Conservation (phyloP, 2,329 filamentous ascomycete species). For the Sarocladiaceae sp. region DNA sequence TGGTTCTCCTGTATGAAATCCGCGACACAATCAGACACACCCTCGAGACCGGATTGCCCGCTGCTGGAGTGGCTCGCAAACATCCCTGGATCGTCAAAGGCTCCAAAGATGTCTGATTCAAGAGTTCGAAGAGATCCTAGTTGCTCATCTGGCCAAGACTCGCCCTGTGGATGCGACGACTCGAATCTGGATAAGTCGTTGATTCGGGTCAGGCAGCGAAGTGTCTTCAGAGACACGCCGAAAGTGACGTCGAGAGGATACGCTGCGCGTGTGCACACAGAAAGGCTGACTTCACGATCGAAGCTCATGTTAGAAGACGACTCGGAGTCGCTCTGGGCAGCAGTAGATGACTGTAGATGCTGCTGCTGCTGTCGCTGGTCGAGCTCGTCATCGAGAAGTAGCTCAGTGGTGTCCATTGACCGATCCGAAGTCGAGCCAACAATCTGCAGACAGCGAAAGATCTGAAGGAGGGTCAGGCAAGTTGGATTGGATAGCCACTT, state of each 20-base stretch:
- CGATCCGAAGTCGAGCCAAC: background rate
- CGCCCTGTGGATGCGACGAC: background rate
- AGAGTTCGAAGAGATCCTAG: background rate
- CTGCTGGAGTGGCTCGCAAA: background rate
- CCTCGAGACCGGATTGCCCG: background rate
- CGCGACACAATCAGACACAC: background rate
- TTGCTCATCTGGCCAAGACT: background rate
- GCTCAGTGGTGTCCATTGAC: background rate
- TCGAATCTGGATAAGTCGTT: background rate
- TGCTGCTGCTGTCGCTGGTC: background rate
- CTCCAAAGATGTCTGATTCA: background rate
- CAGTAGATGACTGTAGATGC: background rate
- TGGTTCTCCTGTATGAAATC: conserved; percentile 5
- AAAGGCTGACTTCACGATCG: background rate
- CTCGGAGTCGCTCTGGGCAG: background rate
- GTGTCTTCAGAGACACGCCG: background rate
- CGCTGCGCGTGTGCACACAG: background rate
- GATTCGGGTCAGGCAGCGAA: background rate
- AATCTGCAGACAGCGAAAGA: conserved; percentile 2
- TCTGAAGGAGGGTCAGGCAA: background rate
- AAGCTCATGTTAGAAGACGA: background rate
- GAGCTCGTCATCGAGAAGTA: background rate
- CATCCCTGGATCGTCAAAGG: background rate
- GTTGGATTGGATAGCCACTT: background rate
- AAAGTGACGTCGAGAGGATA: background rate